Evolutionary conservation across 306 rosid species (phyloP).

Genomic region (Vigna unguiculata): DNA sequence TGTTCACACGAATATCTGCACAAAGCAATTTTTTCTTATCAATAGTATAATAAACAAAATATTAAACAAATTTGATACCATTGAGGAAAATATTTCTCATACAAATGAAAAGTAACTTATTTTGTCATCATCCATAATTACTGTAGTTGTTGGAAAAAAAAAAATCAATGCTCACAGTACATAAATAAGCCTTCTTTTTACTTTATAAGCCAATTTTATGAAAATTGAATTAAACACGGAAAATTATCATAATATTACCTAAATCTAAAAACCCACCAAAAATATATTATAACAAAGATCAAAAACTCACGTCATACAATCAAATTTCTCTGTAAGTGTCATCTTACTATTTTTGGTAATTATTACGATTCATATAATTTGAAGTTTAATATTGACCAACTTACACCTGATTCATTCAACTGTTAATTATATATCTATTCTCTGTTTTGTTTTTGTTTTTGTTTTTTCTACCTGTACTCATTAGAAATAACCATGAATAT

Average conservation of each 20-base stretch:
- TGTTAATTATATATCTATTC: not conserved
- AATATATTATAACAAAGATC: too few species aligned
- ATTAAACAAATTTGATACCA: not conserved
- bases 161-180: too few species aligned
- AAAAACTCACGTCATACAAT: not conserved
- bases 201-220: too few species aligned
- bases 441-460: too few species aligned
- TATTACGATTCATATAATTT: not conserved
- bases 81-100: not conserved
- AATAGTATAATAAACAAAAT: too few species aligned
- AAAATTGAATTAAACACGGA: too few species aligned
- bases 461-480: not conserved
- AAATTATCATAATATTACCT: too few species aligned
- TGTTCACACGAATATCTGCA: not conserved
- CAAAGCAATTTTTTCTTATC: not conserved
- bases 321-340: not conserved
- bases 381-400: not conserved
- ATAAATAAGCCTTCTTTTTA: too few species aligned
- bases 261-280: too few species aligned
- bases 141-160: too few species aligned
- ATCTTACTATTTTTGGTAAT: not conserved
- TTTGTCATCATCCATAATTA: not conserved
- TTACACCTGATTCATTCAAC: slow-evolving; percentile 8
- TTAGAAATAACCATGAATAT: slow-evolving; percentile 1
- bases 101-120: not conserved